Conservation (phyloP, 768 basidiomycete species). For the Clavaria fumosa region DNA sequence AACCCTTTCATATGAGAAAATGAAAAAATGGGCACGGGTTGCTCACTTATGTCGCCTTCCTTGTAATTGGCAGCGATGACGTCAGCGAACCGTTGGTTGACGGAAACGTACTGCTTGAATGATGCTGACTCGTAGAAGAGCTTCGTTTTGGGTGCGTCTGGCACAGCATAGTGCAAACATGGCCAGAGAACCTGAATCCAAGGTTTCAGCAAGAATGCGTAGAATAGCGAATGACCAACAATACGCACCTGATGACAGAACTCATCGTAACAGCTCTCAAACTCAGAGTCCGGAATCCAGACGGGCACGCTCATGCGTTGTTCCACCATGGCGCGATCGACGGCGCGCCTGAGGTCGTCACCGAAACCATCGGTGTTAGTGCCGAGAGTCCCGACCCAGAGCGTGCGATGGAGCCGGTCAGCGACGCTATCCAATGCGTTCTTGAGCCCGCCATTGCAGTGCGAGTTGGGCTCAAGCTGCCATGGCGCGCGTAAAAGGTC, state of each 20-base stretch:
- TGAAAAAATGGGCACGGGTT: too few relatives aligned
- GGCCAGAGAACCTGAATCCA: slow-evolving; percentile 58
- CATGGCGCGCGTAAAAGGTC: too few relatives aligned
- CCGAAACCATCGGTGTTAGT: slow-evolving; percentile 50
- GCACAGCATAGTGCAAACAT: slow-evolving; percentile 72
- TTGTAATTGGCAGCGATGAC: slow-evolving; percentile 65
- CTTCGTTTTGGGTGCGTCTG: slow-evolving; percentile 77
- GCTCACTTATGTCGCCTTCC: slow-evolving; percentile 70
- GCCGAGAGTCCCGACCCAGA: slow-evolving; percentile 64
- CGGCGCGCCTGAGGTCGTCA: slow-evolving; percentile 36
- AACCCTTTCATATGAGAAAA: too few relatives aligned
- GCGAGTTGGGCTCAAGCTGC: slow-evolving; percentile 43
- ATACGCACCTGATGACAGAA: slow-evolving; percentile 66
- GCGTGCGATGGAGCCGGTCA: slow-evolving; percentile 30
- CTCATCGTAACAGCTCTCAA: slow-evolving; percentile 67
- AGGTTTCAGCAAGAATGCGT: slow-evolving; percentile 13
- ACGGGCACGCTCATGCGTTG: slow-evolving; percentile 34
- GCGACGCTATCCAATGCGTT: slow-evolving; percentile 65
- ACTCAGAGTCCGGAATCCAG: slow-evolving; percentile 73
- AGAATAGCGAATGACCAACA: slow-evolving; percentile 9
- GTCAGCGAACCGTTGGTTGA: slow-evolving; percentile 84
- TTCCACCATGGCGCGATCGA: slow-evolving; percentile 35
- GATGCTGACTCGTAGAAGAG: slow-evolving; percentile 64
- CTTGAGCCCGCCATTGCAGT: slow-evolving; percentile 71
- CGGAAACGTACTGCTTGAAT: slow-evolving; percentile 75